Percentiles rank a stretch among this genome's conserved stretches.
Evolutionary conservation across 2,329 filamentous ascomycete genomes (phyloP).

Genomic region (Ceratocystis albifundus): DNA sequence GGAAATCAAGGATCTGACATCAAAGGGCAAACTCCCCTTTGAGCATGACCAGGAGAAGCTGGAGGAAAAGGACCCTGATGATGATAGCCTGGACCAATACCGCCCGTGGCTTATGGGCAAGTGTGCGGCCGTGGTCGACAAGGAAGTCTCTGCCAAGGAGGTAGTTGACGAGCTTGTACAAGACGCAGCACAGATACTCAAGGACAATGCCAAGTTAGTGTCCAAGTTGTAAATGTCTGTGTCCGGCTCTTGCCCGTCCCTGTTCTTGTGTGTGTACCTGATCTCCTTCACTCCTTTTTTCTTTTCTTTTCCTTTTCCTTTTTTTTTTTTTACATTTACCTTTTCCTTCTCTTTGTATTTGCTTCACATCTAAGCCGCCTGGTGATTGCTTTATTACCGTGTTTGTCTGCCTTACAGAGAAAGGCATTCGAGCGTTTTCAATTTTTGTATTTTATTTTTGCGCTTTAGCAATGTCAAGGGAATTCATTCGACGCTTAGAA

Average conservation of each 20-base stretch:
- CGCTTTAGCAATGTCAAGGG: background rate
- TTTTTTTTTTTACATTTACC: background rate
- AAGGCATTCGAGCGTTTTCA: background rate
- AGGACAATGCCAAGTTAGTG: slow-evolving; percentile 50
- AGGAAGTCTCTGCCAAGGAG: slow-evolving; percentile 79
- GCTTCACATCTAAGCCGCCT: background rate
- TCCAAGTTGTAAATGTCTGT: slow-evolving; percentile 51
- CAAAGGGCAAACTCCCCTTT: slow-evolving; percentile 83
- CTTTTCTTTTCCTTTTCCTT: background rate
- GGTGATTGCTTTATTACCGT: background rate
- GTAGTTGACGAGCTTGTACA: slow-evolving; percentile 90
- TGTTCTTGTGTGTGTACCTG: slow-evolving; percentile 5
- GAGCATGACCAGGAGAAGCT: slow-evolving; percentile 88
- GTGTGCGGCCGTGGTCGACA: slow-evolving; percentile 83
- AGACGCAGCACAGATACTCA: slow-evolving; percentile 62
- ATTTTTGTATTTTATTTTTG: background rate
- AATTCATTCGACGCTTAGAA: background rate
- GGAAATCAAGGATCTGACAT: slow-evolving; percentile 86
- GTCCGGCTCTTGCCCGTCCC: background rate
- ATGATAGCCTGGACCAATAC: slow-evolving; percentile 84
- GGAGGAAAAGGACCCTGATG: slow-evolving; percentile 53
- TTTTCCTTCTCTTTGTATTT: background rate
- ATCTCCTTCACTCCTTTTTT: too few relatives aligned
- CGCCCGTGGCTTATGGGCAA: slow-evolving; percentile 93
- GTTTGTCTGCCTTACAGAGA: slow-evolving; percentile 10